Base-by-base conservation (phyloP, 495 filamentous ascomycete genomes). In the Podospora didyma region DNA sequence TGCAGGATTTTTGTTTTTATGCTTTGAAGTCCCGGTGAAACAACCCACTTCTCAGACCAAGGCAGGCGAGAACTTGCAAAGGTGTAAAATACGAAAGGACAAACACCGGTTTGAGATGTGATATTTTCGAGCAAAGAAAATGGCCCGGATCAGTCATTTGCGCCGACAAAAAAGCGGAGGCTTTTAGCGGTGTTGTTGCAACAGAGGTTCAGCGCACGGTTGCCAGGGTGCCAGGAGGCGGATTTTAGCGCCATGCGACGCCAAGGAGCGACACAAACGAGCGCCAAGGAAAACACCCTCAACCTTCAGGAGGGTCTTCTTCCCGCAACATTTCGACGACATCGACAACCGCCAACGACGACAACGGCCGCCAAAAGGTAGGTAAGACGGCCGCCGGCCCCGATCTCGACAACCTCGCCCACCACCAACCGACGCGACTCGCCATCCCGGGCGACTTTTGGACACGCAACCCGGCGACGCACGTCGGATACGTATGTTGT, bases 211-310 rank as follows among this genome's bases (percentile, higher is more conserved):
- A 10, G 39, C 12, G 61, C 61, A 63, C 61, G 61, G 61, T 63
- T 63, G 61, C 61, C 61, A 50, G 42, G 61, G 57, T 51, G 53
- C 46, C 54, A 49, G 35, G n/a, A 23, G 37, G 31, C 51, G 24
- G 56, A 14, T 58, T 56, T 58, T 63, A 63, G 61, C 61, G 61
- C 54, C 57, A 60, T 63, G 57, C 61, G 57, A 60, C 26, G 21
- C 45, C 57, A 44, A 57, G 57, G 61, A 54, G 61, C 57, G 57
- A 61, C 54, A 53, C 45, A 53, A 46, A 41, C 49, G 44, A 54
- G 50, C 54, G 59, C 59, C 59, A 61, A 61, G 59, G 51, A 61
- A 49, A 61, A 61, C 59, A 61, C 54, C 50, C 54, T 53, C 59
- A 28, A 51, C 46, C 54, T 53, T 20, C n/a, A 26, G 37, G 34